Conservation (phyloP, 2,329 filamentous ascomycete species). For the Epichloe gansuensis region DNA sequence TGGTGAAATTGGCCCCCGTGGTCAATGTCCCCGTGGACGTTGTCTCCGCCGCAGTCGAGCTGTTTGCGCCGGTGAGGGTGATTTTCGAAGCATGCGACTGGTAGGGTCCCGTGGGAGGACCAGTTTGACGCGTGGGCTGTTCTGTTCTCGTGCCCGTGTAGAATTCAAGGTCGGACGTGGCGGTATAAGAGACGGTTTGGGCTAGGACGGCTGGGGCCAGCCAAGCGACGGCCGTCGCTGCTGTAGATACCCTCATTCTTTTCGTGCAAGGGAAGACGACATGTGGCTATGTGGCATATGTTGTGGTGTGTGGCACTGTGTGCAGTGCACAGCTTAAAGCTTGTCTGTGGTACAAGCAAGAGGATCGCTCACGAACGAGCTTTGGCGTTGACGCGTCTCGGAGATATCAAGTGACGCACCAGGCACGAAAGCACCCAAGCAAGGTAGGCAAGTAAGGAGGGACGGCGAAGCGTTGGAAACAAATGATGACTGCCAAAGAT, state of each 20-base stretch:
- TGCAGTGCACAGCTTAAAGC: neutral
- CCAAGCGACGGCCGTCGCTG: constrained; percentile 4
- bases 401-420: neutral
- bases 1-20: constrained; percentile 26
- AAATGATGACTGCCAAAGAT: no score
- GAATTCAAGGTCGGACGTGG: constrained; percentile 23
- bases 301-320: neutral
- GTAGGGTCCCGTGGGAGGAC: constrained; percentile 33
- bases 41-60: constrained; percentile 21
- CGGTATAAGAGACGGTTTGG: constrained; percentile 17
- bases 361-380: neutral
- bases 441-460: neutral
- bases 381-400: neutral
- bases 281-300: neutral
- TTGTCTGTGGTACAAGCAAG: neutral
- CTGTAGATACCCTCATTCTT: constrained; percentile 14
- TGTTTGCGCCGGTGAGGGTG: constrained; percentile 25
- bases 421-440: neutral
- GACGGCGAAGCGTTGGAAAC: neutral
- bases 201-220: constrained; percentile 13
- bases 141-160: constrained; percentile 25
- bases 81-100: constrained; percentile 29
- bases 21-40: constrained; percentile 24
- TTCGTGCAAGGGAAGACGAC: neutral
- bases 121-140: constrained; percentile 22